phyloP scores from a whole-genome alignment of 2,329 filamentous ascomycete genomes.

The Lasiodiplodia citricola region DNA sequence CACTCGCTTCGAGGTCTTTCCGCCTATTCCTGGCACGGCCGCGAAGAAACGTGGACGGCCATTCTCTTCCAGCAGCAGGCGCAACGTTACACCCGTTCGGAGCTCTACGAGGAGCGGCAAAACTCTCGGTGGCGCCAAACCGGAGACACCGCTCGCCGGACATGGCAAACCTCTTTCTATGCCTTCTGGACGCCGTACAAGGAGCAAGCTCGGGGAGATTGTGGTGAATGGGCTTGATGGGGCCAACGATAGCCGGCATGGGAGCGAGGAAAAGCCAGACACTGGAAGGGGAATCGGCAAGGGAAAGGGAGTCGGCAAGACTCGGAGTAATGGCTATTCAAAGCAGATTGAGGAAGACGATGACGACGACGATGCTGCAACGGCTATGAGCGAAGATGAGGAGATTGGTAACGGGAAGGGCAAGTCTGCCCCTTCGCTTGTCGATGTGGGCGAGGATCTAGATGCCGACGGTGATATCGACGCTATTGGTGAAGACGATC shows the following conservation, averaged over 20 bases:
- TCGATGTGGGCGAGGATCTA: constrained; percentile 40
- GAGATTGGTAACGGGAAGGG: constrained; percentile 36
- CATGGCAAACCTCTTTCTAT: constrained; percentile 38
- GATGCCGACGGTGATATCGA: constrained; percentile 34
- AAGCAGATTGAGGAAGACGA: constrained; percentile 29
- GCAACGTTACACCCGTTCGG: constrained; percentile 42
- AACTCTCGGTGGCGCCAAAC: constrained; percentile 38
- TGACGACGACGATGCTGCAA: constrained; percentile 30
- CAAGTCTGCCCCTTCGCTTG: constrained; percentile 31
- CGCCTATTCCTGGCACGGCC: constrained; percentile 62
- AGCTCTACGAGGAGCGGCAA: constrained; percentile 39
- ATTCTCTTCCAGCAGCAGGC: constrained; percentile 42
- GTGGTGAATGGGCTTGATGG: constrained; percentile 40
- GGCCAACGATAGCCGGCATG: not conserved
- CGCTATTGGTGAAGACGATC: constrained; percentile 25
- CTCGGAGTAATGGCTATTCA: not conserved
- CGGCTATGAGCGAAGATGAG: constrained; percentile 30
- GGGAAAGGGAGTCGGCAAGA: constrained; percentile 20
- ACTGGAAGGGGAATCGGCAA: constrained; percentile 33
- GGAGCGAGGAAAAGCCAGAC: constrained; percentile 2
- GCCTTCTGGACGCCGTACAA: constrained; percentile 43
- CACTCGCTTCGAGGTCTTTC: constrained; percentile 78
- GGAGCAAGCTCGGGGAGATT: constrained; percentile 51
- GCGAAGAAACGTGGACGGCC: constrained; percentile 43
- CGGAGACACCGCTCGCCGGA: constrained; percentile 37